Evolutionary conservation across 2,329 filamentous ascomycete species (phyloP), one percentile per base, ranked within the genome.

Genomic region (Fusarium humuli): DNA sequence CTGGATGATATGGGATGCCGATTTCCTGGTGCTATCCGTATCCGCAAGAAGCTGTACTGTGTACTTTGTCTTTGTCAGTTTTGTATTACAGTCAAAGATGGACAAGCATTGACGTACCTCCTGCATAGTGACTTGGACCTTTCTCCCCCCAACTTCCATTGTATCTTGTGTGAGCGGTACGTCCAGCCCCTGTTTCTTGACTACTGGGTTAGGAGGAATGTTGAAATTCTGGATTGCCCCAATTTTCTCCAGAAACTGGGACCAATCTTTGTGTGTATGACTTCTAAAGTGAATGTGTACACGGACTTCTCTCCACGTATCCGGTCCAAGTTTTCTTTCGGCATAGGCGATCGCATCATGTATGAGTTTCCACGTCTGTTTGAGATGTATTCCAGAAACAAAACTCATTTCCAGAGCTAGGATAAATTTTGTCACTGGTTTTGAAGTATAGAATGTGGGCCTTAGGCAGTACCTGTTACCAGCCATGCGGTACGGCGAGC

Each of bases 311-410:
- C 29, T 57, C 53, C 45, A 61, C 1, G 13, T 57, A 6, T 32
- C 18, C 1, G 9, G 20, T 18, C 18, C 20, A 3, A 49, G 11
- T 6, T 10, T 52, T 1, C 7, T 8, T 25, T 48, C 20, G 5
- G 37, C 27, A 13, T 42, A 52, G 1, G n/a, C 6, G 1, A 57
- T 44, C 2, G 27, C 25, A 22, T 57, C 12, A 14, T 48, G 44
- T 6, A 61, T 34, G 22, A 50, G 13, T 1, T 13, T 40, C 58
- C 57, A 55, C 22, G 10, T 30, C 5, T 7, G 2, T 16, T n/a
- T 7, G 9, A 25, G 3, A 2, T 5, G 13, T 0, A 20, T 3
- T 4, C 1, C 1, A 3, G 7, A 2, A 7, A 1, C n/a, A n/a
- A 8, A 5, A 9, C 5, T 10, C 12, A 22, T 3, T n/a, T 30